These are phyloP conservation scores for Colletotrichum navitas DNA, from an alignment of 2,329 filamentous ascomycete genomes.

Conservation along the genomic window DNA sequence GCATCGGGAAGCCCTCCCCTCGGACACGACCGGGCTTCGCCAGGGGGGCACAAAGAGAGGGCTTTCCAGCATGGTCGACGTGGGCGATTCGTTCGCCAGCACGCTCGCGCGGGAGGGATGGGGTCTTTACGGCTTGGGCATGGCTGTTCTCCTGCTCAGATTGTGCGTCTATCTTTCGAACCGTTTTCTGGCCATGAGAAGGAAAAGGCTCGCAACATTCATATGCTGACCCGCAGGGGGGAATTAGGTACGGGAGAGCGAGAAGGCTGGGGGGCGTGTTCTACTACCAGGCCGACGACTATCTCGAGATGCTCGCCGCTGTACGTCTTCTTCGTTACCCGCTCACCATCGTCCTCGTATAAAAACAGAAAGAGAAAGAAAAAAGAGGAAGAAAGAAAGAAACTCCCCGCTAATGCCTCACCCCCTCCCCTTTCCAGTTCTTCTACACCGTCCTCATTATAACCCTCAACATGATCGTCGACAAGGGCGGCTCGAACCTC, in stretches of 20 bases:
- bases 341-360: too few species aligned
- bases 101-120: conserved; percentile 28
- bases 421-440: background rate
- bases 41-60: too few species aligned
- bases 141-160: conserved; percentile 19
- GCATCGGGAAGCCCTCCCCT: background rate
- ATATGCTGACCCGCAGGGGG: background rate
- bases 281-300: conserved; percentile 29
- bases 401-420: background rate
- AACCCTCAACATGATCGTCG: conserved; percentile 22
- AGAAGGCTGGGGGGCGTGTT: conserved; percentile 15
- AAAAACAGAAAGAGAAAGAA: too few species aligned
- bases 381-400: too few species aligned
- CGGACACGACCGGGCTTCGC: background rate
- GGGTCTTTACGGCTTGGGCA: conserved; percentile 25
- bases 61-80: conserved; percentile 8
- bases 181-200: too few species aligned
- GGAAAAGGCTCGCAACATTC: background rate
- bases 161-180: background rate
- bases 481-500: conserved; percentile 49
- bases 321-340: background rate
- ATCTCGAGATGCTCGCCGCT: conserved; percentile 35
- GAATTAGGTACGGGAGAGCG: conserved; percentile 26
- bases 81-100: background rate
- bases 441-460: conserved; percentile 26